Evolutionary conservation across 306 rosid species (phyloP), one percentile per base, ranked within the genome.

Genomic region (Datisca glomerata): DNA sequence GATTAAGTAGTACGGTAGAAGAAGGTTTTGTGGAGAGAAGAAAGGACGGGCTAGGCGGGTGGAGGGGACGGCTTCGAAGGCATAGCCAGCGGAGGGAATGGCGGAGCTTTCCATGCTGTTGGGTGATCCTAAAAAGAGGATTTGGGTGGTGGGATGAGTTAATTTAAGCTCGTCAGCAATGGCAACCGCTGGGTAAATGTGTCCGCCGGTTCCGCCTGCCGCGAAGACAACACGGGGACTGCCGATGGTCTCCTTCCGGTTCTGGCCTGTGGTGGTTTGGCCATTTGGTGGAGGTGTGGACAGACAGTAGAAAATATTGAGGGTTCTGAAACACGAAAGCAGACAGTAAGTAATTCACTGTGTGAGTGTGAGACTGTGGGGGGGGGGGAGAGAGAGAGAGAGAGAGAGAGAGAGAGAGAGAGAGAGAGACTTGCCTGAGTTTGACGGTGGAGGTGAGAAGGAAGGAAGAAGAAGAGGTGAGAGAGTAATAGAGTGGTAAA

Each of bases 191-290:
- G 85, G 91, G 57, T 69, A 83, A 5, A 83, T 61, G 63, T 65
- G 79, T 49, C 85, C 82, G 22, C 82, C 91, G 18, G 91, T 78
- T 51, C 79, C 76, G 1, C 85, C 91, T 11, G 73, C 78, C 4
- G 80, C 79, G 54, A 82, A 70, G 52, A 61, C 79, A 22, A 82
- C 78, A 4, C 82, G 76, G 32, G 72, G 71, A 55, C 23, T 35
- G 49, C 23, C 47, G 11, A 24, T 42, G 21, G 63, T 48, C 49
- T n/a, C n/a, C n/a, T n/a, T n/a, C n/a, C 29, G 41, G 56, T 45
- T 50, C 29, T 51, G 56, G 43, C 69, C 5, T 20, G 69, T 8
- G 25, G 39, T 8, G 41, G 12, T 36, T 32, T 41, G 50, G 32
- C 65, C 58, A 31, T 44, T 53, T 18, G 70, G n/a, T 48, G 60